Base-by-base conservation (phyloP, 352 stramenopile genomes). In the Phytophthora palmivora region DNA sequence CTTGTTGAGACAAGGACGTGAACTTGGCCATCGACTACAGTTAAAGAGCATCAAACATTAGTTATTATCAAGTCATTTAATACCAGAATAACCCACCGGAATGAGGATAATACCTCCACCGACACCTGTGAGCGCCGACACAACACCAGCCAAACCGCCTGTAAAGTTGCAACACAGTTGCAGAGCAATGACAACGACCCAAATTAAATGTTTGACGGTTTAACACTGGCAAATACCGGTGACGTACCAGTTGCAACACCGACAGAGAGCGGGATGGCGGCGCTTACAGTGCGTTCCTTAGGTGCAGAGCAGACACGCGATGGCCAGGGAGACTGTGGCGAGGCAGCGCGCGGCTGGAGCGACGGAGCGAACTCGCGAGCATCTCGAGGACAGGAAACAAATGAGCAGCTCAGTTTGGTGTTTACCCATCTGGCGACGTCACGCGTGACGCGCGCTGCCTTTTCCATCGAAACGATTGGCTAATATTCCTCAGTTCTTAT, bases 81-180 rank as follows among this genome's bases (percentile, higher is more conserved):
- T 59, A n/a, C n/a, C n/a, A 16, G 9, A 53, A 36, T 5, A 11
- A 49, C 72, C 16, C 49, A 95, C 84, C 33, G 87, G 87, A 65
- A 95, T 92, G 55, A 95, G 79, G 48, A 95, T 88, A 49, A 94
- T 79, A 11, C 87, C 87, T 52, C 87, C 87, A 16, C 87, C 87
- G 18, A 95, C 84, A 48, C 87, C 87, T 9, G 87, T 95, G 22
- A 95, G 72, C 4, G 82, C 87, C 18, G 87, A 95, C 19, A 95
- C 58, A 10, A 91, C 56, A 50, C 87, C 87, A 9, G 87, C 87
- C 18, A 91, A 53, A 39, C 79, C 76, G 9, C 86, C 86, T 56
- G 12, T 32, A n/a, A 16, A 7, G 14, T 34, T 18, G n/a, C 18
- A 33, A 58, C 18, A 36, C 34, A 70, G n/a, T 58, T 58, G n/a